Conservation (phyloP, 129 eudicot genomes). For the Smallanthus sonchifolius region DNA sequence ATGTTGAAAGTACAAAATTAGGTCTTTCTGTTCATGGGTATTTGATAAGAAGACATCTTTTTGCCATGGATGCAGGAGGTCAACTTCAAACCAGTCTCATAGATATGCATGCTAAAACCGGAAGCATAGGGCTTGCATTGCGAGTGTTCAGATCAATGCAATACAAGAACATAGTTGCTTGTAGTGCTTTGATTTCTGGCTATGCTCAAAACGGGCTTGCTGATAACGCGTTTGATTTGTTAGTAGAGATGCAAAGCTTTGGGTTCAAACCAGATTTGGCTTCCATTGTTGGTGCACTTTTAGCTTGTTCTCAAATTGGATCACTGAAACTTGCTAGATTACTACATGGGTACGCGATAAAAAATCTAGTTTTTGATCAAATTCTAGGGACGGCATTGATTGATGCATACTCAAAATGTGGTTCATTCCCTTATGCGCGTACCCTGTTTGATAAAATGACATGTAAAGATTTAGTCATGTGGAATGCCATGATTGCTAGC, state of each 20-base stretch:
- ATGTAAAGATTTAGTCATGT: slow-evolving; percentile 44
- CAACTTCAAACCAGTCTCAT: slow-evolving; percentile 57
- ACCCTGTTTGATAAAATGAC: slow-evolving; percentile 37
- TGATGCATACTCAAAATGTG: slow-evolving; percentile 82
- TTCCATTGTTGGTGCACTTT: slow-evolving; percentile 60
- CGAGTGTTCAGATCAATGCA: slow-evolving; percentile 47
- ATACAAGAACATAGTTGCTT: slow-evolving; percentile 45
- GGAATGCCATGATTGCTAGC: slow-evolving; percentile 72
- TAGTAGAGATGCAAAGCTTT: slow-evolving; percentile 58
- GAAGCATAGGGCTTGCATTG: slow-evolving; percentile 47
- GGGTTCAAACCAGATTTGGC: slow-evolving; percentile 59
- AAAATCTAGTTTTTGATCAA: slow-evolving; percentile 33
- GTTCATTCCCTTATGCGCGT: slow-evolving; percentile 55
- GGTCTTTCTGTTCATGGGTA: slow-evolving; percentile 76
- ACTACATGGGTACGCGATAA: slow-evolving; percentile 56
- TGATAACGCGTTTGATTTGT: slow-evolving; percentile 48
- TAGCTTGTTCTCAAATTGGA: slow-evolving; percentile 76
- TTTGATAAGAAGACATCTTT: slow-evolving; percentile 42
- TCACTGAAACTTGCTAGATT: slow-evolving; percentile 42
- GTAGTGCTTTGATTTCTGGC: slow-evolving; percentile 80
- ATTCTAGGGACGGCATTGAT: slow-evolving; percentile 54
- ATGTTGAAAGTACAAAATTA: slow-evolving; percentile 37
- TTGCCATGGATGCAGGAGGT: slow-evolving; percentile 39
- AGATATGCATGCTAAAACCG: slow-evolving; percentile 72
- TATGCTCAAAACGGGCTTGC: slow-evolving; percentile 61